Evolutionary conservation across 164 flowering plant genomes (phyloP), one percentile per base, ranked within the genome.

Genomic region (Litsea cubeba): DNA sequence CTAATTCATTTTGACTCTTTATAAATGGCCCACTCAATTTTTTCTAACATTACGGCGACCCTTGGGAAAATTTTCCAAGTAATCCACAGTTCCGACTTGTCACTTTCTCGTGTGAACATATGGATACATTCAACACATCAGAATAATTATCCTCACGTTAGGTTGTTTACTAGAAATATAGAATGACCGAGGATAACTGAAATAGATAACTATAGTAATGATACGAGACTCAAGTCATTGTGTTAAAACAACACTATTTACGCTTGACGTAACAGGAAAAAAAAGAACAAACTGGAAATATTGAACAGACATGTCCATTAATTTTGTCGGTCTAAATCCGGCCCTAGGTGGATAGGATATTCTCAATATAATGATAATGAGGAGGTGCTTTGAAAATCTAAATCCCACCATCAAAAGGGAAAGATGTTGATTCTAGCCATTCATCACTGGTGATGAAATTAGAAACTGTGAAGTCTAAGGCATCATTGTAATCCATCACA

Each of bases 351-450:
- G 15, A 54, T 54, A 12, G 58, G 20, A 54, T 14, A 18, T 12
- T 54, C 5, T 2, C 12, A 15, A 54, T 18, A 12, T 17, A 50
- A 14, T 17, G 18, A 14, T 14, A 12, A 54, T 1, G 58, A 54
- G 58, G n/a, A 12, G 3, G 5, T 1, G 12, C 12, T 54, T 54
- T 54, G 20, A 17, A 54, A 54, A 54, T 54, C 58, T 54, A 54
- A 54, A 54, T 54, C 17, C 58, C 58, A 54, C 12, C 58, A 54
- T 54, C 58, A 66, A 87, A 92, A 49, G 98, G 97, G 71, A 94
- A 84, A 0, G 88, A 81, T 62, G 98, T 94, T 0, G 91, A 87
- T 0, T 83, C 89, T 25, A 94, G 81, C 98, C 98, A 94, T 14
- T 85, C 87, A 18, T 87, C 81, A 2, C 92, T 88, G 5, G 82